These are phyloP conservation scores for Draba incana DNA, from an alignment of 345 rosid genomes.

Conservation along the genomic window DNA sequence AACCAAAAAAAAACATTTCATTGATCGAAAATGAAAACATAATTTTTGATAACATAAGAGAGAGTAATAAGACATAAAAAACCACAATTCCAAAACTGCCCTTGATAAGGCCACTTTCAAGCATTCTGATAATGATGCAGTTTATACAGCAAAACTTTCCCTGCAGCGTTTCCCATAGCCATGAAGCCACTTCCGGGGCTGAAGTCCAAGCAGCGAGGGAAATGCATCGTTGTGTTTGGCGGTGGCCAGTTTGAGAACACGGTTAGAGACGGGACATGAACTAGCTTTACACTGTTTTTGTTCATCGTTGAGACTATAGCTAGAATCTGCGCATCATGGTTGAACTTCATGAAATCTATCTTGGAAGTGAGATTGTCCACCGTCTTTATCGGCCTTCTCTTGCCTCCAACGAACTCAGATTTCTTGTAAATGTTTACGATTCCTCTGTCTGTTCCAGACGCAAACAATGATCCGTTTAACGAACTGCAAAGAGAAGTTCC, in stretches of 20 bases:
- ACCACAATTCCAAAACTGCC: constrained; percentile 28
- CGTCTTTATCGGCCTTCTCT: constrained; percentile 73
- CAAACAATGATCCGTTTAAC: constrained; percentile 59
- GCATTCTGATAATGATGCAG: constrained; percentile 83
- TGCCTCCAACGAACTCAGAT: constrained; percentile 79
- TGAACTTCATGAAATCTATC: constrained; percentile 81
- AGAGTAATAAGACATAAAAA: background rate
- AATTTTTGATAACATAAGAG: constrained; percentile 23
- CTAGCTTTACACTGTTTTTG: constrained; percentile 73
- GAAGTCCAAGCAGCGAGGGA: constrained; percentile 86
- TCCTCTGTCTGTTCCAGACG: constrained; percentile 88
- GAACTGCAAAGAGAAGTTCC: constrained; percentile 78
- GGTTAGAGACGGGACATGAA: constrained; percentile 70
- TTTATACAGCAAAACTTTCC: constrained; percentile 82
- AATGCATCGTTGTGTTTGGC: constrained; percentile 53
- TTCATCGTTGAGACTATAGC: constrained; percentile 79
- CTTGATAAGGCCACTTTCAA: constrained; percentile 37
- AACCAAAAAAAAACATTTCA: background rate
- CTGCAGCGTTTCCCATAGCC: constrained; percentile 88
- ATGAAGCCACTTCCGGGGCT: constrained; percentile 94
- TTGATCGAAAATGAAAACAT: constrained; percentile 5
- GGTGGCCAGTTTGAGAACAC: constrained; percentile 89
- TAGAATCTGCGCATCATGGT: constrained; percentile 76
- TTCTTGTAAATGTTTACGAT: constrained; percentile 85
- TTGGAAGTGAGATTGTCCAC: constrained; percentile 81